Conservation (phyloP, 2,329 filamentous ascomycete genomes). For the Fonsecaea monophora region DNA sequence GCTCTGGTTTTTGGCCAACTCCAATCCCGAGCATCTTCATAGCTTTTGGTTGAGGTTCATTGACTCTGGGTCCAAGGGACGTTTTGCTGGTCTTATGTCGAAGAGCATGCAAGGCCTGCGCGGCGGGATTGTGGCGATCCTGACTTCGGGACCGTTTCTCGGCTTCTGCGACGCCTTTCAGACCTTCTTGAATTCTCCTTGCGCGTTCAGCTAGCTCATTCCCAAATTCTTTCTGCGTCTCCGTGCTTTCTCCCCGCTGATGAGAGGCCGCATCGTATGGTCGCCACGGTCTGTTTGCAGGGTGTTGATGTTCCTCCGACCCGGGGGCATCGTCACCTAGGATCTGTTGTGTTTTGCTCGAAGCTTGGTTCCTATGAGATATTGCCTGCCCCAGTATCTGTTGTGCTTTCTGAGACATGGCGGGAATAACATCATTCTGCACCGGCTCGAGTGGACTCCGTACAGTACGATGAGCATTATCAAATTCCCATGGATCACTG, state of each 20-base stretch:
- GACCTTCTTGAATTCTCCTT: constrained; percentile 56
- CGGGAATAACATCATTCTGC: constrained; percentile 35
- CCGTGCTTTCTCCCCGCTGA: constrained; percentile 54
- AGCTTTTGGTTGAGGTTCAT: constrained; percentile 46
- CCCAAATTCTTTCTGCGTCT: constrained; percentile 58
- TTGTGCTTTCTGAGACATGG: constrained; percentile 47
- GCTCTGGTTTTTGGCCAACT: constrained; percentile 15
- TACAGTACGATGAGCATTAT: constrained; percentile 53
- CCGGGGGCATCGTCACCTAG: constrained; percentile 33
- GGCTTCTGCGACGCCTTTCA: constrained; percentile 52
- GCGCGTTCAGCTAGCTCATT: constrained; percentile 57
- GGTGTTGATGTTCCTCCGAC: constrained; percentile 16
- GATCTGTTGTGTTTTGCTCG: constrained; percentile 35
- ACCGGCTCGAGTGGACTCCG: constrained; percentile 21
- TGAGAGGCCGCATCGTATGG: constrained; percentile 54
- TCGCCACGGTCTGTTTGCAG: constrained; percentile 39
- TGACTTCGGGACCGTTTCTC: constrained; percentile 53
- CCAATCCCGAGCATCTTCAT: constrained; percentile 52
- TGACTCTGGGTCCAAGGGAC: constrained; percentile 42
- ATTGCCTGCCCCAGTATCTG: constrained; percentile 49
- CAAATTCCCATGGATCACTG: constrained; percentile 63
- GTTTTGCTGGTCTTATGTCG: constrained; percentile 51
- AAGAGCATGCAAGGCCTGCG: constrained; percentile 52
- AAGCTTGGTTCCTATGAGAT: constrained; percentile 43
- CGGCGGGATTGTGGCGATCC: constrained; percentile 45